These are phyloP conservation scores for Eucalyptus virginea DNA, from an alignment of 345 rosid species.

Conservation along the genomic window DNA sequence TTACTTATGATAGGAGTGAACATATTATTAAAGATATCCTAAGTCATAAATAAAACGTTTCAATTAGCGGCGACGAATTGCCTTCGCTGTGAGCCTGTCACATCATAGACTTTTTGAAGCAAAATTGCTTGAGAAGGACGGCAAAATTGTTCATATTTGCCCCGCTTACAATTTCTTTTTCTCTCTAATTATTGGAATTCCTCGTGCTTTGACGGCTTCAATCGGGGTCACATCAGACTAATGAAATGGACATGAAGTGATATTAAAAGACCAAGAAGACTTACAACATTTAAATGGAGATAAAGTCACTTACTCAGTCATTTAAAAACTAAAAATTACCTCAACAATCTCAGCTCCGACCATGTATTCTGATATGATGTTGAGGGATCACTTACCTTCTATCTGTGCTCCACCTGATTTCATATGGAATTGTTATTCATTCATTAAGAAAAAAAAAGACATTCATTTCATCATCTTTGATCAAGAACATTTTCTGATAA, in stretches of 20 bases:
- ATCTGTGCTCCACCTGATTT: neutral
- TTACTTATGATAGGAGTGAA: neutral
- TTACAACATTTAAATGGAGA: neutral
- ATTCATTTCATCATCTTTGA: neutral
- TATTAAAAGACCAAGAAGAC: neutral
- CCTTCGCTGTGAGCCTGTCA: neutral
- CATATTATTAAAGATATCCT: neutral
- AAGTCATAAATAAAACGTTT: neutral
- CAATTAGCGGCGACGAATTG: neutral
- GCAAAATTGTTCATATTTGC: neutral
- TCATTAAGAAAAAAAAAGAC: neutral
- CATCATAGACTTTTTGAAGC: neutral
- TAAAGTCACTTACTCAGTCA: neutral
- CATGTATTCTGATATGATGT: neutral
- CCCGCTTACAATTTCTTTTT: neutral
- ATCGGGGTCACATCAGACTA: neutral
- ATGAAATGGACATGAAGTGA: neutral
- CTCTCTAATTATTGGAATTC: neutral
- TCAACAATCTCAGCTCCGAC: neutral
- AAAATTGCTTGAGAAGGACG: neutral
- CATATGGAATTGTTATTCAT: neutral
- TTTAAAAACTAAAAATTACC: neutral
- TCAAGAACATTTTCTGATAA: neutral
- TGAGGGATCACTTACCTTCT: neutral
- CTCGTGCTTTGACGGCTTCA: neutral